These are phyloP conservation scores for Rubia peregrina DNA, from an alignment of 305 asterid genomes.

Conservation along the genomic window DNA sequence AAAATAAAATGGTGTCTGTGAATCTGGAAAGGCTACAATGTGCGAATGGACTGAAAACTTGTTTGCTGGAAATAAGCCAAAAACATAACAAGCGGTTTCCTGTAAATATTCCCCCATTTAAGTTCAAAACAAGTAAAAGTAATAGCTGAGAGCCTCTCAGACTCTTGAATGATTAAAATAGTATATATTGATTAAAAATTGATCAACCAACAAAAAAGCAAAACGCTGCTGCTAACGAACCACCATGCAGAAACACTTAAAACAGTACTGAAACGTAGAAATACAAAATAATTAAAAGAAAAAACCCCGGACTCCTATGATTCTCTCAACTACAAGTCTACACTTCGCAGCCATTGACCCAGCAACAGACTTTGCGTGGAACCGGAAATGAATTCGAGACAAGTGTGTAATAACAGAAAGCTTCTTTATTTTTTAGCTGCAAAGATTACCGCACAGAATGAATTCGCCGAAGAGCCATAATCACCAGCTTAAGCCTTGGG, in stretches of 20 bases:
- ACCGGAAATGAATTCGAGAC: slow-evolving; percentile 24
- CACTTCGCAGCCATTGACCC: slow-evolving; percentile 12
- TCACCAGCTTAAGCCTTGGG: slow-evolving; percentile 55
- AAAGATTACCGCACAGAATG: slow-evolving; percentile 12
- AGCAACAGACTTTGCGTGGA: slow-evolving; percentile 16
- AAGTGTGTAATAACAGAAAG: slow-evolving; percentile 27
- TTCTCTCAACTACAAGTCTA: slow-evolving; percentile 12
- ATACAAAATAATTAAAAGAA: slow-evolving; percentile 11
- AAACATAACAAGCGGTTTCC: too few relatives aligned
- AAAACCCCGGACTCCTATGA: slow-evolving; percentile 21
- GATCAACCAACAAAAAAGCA: background rate
- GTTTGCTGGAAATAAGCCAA: too few relatives aligned
- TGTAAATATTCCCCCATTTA: too few relatives aligned
- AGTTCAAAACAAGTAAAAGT: too few relatives aligned
- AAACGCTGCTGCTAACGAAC: slow-evolving; percentile 3
- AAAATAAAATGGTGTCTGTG: too few relatives aligned
- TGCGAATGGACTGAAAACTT: too few relatives aligned
- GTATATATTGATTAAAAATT: background rate
- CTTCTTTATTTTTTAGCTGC: slow-evolving; percentile 38
- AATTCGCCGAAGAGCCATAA: slow-evolving; percentile 15
- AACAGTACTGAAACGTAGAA: background rate
- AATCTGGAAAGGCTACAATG: too few relatives aligned
- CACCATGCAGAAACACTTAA: slow-evolving; percentile 6
- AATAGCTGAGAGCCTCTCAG: background rate
- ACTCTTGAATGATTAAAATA: background rate